phyloP scores from a whole-genome alignment of 352 stramenopile species.

The Phytophthora europaea region DNA sequence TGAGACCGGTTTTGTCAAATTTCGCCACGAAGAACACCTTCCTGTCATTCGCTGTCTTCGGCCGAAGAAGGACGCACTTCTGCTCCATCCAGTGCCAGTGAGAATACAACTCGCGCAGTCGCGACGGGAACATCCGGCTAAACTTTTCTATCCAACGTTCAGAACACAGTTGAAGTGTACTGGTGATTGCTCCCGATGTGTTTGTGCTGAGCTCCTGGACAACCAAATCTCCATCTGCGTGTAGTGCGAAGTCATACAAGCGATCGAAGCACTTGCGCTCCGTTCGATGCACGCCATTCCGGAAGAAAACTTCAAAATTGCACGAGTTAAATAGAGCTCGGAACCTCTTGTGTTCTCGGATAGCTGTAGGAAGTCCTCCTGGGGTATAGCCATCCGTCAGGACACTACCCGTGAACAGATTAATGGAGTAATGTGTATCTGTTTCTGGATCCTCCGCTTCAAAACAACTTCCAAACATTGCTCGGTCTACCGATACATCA shows the following conservation, averaged over 20 bases:
- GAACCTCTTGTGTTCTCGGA: constrained; percentile 48
- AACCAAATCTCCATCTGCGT: constrained; percentile 30
- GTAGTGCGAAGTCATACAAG: constrained; percentile 52
- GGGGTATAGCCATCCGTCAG: constrained; percentile 52
- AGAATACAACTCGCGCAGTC: constrained; percentile 45
- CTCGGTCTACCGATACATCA: neutral
- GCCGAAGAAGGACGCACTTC: constrained; percentile 50
- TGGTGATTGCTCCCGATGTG: neutral
- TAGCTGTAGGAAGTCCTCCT: constrained; percentile 45
- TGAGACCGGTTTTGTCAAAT: constrained; percentile 16
- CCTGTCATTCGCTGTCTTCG: constrained; percentile 22
- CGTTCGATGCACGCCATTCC: constrained; percentile 45
- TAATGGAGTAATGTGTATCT: constrained; percentile 46
- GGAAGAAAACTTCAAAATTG: constrained; percentile 63
- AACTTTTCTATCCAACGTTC: constrained; percentile 40
- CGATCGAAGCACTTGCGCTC: constrained; percentile 25
- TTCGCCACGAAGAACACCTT: constrained; percentile 34
- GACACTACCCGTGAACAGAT: constrained; percentile 58
- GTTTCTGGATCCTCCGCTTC: constrained; percentile 25
- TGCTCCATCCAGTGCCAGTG: constrained; percentile 66
- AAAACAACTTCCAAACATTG: constrained; percentile 42
- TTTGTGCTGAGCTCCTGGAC: constrained; percentile 42
- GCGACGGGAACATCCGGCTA: constrained; percentile 27
- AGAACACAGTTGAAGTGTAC: constrained; percentile 48
- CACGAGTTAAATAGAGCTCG: constrained; percentile 45